Evolutionary conservation across 1,284 basidiomycete genomes (phyloP).

Genomic region (Cryptococcus sp.): DNA sequence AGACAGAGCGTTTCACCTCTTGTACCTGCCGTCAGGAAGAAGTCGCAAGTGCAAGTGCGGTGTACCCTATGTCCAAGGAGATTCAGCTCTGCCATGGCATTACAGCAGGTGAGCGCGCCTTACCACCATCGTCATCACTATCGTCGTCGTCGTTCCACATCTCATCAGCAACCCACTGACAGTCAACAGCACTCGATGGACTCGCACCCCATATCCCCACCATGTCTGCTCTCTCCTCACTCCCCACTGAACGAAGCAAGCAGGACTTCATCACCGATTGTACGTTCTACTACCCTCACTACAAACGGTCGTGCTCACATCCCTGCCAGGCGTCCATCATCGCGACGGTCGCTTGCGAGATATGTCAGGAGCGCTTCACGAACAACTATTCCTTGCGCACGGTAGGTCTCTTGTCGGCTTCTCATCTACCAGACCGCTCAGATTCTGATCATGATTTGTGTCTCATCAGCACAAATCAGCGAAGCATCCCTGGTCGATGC

Average conservation of each 20-base stretch:
- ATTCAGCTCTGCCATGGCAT: neutral
- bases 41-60: neutral
- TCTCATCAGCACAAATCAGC: conserved; percentile 17
- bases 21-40: neutral
- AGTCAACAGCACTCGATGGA: no score
- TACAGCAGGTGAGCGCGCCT: conserved; percentile 1
- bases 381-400: conserved; percentile 2
- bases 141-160: neutral
- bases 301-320: neutral
- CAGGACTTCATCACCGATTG: neutral
- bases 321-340: neutral
- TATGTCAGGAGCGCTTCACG: conserved; percentile 9
- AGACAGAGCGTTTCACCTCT: neutral
- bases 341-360: conserved; percentile 7
- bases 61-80: conserved; percentile 1
- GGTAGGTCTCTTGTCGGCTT: conserved; percentile 3
- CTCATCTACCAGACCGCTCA: neutral
- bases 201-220: neutral
- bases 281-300: neutral
- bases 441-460: neutral
- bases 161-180: no score
- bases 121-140: neutral
- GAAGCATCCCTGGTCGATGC: conserved; percentile 15
- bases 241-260: neutral
- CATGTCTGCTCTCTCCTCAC: neutral